phyloP scores from a whole-genome alignment of 768 basidiomycete species.

The Leccinum variicolor region DNA sequence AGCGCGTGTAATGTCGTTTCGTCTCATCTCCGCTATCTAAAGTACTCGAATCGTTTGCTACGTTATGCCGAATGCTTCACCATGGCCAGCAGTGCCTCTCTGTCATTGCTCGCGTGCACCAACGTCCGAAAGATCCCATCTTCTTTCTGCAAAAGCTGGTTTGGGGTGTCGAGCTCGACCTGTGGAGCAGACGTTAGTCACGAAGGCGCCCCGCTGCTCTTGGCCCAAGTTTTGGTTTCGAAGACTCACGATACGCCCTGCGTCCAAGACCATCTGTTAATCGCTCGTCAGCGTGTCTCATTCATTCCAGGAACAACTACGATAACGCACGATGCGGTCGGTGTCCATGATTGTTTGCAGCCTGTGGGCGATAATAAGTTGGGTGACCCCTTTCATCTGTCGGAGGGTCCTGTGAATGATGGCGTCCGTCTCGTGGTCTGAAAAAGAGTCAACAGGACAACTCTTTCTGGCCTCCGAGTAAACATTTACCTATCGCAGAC shows the following conservation, averaged over 20 bases:
- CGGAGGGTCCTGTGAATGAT: conserved; percentile 7
- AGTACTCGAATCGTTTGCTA: conserved; percentile 9
- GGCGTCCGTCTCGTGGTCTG: conserved; percentile 7
- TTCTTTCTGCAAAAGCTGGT: conserved; percentile 1
- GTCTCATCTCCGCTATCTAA: conserved; percentile 1
- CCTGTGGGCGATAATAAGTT: conserved; percentile 10
- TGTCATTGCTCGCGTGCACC: conserved; percentile 7
- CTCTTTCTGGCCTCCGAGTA: no score
- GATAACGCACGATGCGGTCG: conserved; percentile 5
- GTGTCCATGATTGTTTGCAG: conserved; percentile 9
- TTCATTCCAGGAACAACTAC: neutral
- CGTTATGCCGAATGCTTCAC: conserved; percentile 1
- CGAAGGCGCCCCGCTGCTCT: neutral
- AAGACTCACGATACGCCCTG: conserved; percentile 5
- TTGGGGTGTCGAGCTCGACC: conserved; percentile 5
- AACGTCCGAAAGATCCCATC: neutral
- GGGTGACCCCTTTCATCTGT: conserved; percentile 3
- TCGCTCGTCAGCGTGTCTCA: neutral
- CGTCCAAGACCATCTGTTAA: conserved; percentile 9
- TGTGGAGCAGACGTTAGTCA: neutral
- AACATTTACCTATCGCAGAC: conserved; percentile 7
- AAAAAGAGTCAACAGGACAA: neutral
- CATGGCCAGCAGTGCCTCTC: neutral
- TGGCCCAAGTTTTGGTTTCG: neutral
- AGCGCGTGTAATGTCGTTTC: no score